Evolutionary conservation across 495 filamentous ascomycete genomes (phyloP).

Genomic region (Neurospora cerealis): DNA sequence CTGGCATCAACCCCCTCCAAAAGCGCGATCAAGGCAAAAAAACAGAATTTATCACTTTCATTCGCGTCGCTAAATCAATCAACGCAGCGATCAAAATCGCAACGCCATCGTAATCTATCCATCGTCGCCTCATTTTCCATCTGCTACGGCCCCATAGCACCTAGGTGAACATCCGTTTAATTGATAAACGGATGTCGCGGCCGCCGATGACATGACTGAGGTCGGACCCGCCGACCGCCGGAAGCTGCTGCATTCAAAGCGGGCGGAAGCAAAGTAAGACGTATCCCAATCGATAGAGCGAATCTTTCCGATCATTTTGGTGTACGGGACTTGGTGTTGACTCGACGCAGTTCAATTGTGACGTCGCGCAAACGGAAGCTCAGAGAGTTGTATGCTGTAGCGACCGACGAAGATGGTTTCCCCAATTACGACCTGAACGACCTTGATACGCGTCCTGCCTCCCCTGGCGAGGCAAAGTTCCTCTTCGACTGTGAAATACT

Average conservation of each 20-base stretch:
- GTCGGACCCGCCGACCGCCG: constrained; percentile 44
- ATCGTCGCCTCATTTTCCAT: constrained; percentile 24
- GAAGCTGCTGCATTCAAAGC: constrained; percentile 44
- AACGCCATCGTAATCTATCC: constrained; percentile 64
- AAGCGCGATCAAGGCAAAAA: constrained; percentile 5
- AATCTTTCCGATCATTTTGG: constrained; percentile 35
- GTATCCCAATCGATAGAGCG: constrained; percentile 29
- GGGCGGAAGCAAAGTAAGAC: constrained; percentile 39
- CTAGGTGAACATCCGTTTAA: constrained; percentile 37
- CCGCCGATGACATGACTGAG: constrained; percentile 48
- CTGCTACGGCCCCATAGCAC: constrained; percentile 19
- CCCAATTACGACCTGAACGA: constrained; percentile 31
- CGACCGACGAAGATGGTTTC: constrained; percentile 37
- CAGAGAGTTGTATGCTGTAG: constrained; percentile 62
- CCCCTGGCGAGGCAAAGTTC: constrained; percentile 50
- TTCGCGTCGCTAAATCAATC: constrained; percentile 17
- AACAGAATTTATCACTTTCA: constrained; percentile 24
- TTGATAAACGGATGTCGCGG: constrained; percentile 49
- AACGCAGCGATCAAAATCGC: constrained; percentile 34
- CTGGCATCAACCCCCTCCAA: neutral
- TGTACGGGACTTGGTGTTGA: constrained; percentile 27
- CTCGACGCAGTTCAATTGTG: constrained; percentile 55
- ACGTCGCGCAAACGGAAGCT: constrained; percentile 75
- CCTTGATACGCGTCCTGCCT: constrained; percentile 38
- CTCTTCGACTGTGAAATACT: constrained; percentile 65